A percentile compares a stretch with the other conserved stretches of the same genome.
These are phyloP conservation scores for Colletotrichum cordylinicola DNA, from an alignment of 2,329 filamentous ascomycete genomes.

Conservation along the genomic window DNA sequence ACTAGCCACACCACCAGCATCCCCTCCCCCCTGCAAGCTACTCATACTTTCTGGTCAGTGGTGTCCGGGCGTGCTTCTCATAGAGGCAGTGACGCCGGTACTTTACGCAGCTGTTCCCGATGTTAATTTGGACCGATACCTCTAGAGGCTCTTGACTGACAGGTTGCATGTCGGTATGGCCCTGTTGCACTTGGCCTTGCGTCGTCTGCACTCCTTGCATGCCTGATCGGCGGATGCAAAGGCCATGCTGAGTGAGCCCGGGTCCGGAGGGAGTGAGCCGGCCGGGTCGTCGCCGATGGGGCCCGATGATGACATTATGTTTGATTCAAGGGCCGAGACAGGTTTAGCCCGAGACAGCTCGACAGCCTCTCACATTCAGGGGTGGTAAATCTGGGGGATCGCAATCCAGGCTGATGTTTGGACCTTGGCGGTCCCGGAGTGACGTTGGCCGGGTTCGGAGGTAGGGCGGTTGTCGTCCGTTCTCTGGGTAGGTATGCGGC, in stretches of 20 bases:
- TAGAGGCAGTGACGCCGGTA: constrained; percentile 53
- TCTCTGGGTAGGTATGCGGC: neutral
- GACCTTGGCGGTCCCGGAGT: neutral
- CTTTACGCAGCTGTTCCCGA: constrained; percentile 35
- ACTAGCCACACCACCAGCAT: neutral
- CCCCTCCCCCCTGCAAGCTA: neutral
- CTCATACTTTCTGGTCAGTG: constrained; percentile 49
- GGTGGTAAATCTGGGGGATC: neutral
- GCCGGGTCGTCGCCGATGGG: neutral
- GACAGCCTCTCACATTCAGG: neutral
- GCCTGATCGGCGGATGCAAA: constrained; percentile 37
- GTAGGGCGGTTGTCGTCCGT: neutral
- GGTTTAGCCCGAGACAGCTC: neutral
- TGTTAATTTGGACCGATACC: neutral
- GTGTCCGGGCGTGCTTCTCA: constrained; percentile 52
- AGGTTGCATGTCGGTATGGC: constrained; percentile 41
- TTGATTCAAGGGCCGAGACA: neutral
- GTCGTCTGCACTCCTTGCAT: constrained; percentile 45
- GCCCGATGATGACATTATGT: constrained; percentile 2
- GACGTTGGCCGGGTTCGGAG: neutral
- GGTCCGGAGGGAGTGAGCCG: neutral
- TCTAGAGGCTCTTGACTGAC: constrained; percentile 35
- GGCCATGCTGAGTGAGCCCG: constrained; percentile 11
- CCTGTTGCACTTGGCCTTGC: constrained; percentile 45
- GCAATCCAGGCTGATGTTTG: neutral